Conservation (phyloP, 169 alveolate species). For the Plasmodium sp. region DNA sequence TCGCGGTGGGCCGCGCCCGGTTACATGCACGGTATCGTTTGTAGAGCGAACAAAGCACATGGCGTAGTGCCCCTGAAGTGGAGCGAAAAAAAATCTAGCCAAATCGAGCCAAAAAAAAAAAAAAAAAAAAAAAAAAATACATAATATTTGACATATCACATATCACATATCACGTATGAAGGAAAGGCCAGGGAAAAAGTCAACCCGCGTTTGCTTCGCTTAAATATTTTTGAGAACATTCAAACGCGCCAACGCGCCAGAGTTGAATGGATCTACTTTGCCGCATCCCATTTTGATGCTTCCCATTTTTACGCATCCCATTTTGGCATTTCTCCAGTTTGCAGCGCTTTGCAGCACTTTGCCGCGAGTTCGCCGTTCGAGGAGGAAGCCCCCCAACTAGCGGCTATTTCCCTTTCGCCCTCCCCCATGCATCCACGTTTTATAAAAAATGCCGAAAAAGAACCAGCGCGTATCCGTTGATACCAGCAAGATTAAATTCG, state of each 20-base stretch:
- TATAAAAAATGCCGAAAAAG: slow-evolving; percentile 19
- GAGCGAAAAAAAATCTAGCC: neutral
- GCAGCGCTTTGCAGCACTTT: neutral
- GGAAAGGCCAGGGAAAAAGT: neutral
- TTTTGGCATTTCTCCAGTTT: neutral
- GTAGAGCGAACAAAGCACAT: neutral
- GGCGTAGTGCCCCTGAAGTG: neutral
- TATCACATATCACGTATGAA: neutral
- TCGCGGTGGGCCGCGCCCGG: neutral
- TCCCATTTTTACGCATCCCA: neutral
- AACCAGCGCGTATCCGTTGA: slow-evolving; percentile 31
- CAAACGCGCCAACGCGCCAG: neutral
- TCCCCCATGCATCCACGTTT: neutral
- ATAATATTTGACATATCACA: neutral
- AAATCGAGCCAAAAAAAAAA: neutral
- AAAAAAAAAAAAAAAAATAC: neutral
- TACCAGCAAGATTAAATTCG: slow-evolving; percentile 55
- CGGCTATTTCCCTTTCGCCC: neutral
- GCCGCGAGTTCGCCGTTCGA: neutral
- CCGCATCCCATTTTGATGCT: neutral
- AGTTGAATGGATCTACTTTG: neutral
- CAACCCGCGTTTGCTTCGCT: neutral
- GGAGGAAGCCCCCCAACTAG: neutral
- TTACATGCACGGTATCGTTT: neutral
- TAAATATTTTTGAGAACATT: neutral